Evolutionary conservation across 495 filamentous ascomycete species (phyloP).

Genomic region (Physcia stellaris): DNA sequence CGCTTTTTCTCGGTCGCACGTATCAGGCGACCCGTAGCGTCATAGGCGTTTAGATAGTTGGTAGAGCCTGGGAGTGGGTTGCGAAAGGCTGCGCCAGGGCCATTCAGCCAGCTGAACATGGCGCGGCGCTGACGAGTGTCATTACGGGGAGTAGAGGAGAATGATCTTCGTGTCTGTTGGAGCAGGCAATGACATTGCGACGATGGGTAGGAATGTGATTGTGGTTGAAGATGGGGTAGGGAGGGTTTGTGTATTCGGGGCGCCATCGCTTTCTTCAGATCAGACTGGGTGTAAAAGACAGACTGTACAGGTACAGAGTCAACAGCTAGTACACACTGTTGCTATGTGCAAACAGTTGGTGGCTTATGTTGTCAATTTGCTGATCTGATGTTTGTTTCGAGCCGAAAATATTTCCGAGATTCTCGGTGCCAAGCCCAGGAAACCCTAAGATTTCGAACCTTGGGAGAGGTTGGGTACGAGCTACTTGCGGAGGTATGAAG

Average conservation of each 20-base stretch:
- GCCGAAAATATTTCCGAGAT: no score
- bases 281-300: no score
- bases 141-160: constrained; percentile 33
- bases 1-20: constrained; percentile 11
- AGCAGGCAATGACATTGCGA: neutral
- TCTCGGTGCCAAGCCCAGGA: no score
- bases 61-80: constrained; percentile 42
- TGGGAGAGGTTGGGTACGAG: no score
- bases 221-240: neutral
- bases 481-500: no score
- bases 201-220: neutral
- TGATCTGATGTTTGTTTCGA: no score
- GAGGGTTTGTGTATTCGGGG: constrained; percentile 8
- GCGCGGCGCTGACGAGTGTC: constrained; percentile 33
- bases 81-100: constrained; percentile 40
- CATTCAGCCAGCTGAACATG: constrained; percentile 58
- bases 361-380: no score
- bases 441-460: no score
- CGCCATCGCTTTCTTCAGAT: constrained; percentile 9
- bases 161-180: constrained; percentile 8
- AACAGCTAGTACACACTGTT: no score
- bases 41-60: constrained; percentile 48
- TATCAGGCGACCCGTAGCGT: constrained; percentile 26
- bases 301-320: no score
- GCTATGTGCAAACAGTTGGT: no score